A percentile compares a stretch with the other conserved stretches of the same genome.
These are phyloP conservation scores for Populus simonii DNA, from an alignment of 345 rosid genomes.

Conservation along the genomic window DNA sequence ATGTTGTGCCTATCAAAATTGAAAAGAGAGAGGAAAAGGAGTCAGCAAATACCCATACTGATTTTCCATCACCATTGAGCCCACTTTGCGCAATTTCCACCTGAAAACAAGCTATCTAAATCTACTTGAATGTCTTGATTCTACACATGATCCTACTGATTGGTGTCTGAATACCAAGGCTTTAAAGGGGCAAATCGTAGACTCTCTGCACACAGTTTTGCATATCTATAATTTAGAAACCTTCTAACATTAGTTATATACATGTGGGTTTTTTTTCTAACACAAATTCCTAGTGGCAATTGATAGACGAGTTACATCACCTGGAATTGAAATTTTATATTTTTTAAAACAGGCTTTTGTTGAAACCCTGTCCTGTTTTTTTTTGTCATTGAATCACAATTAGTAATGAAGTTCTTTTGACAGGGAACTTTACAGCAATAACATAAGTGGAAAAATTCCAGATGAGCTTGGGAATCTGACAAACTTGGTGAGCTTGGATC, in stretches of 20 bases:
- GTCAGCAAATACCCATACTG: not conserved
- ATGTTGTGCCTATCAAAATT: not conserved
- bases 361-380: not conserved
- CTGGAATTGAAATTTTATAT: not conserved
- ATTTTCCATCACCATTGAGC: not conserved
- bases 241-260: not conserved
- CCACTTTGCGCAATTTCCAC: not conserved
- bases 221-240: not conserved
- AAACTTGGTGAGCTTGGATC: slow-evolving; percentile 90
- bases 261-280: not conserved
- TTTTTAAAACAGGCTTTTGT: not conserved
- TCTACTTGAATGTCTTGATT: not conserved
- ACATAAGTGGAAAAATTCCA: slow-evolving; percentile 64
- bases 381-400: not conserved
- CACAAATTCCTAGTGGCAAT: not conserved
- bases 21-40: not conserved
- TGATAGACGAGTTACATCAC: not conserved
- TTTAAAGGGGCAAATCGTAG: not conserved
- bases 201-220: not conserved
- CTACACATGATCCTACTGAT: not conserved
- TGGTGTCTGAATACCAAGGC: not conserved
- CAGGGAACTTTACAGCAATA: slow-evolving; percentile 86
- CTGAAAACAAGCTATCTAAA: not conserved
- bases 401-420: slow-evolving; percentile 19
- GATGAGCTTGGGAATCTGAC: slow-evolving; percentile 81